Base-by-base conservation (phyloP, 1,139 yeast genomes). In the Pichia sp. region DNA sequence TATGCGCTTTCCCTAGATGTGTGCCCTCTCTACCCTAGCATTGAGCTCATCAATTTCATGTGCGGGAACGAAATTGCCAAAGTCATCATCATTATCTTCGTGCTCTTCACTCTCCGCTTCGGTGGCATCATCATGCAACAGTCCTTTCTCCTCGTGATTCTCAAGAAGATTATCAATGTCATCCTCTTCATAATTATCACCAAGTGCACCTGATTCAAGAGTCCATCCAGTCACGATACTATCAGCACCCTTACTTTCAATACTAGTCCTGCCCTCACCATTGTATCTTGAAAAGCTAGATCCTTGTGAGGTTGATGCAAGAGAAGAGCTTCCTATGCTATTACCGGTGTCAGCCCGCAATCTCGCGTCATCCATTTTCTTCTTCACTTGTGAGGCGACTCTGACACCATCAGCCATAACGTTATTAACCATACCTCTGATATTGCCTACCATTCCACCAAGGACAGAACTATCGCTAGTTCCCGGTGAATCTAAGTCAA, bases 361-460 rank as follows among this genome's bases (percentile, higher is more conserved):
- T 14, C 57, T 44, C n/a, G 71, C 71, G 22, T 77, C 79, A 55
- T 87, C 96, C 72, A 85, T 86, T 45, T 95, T 76, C 48, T 81
- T 77, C 47, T 91, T 77, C 2, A 88, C 94, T 53, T 84, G 88
- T 37, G 73, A 77, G 1, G 97, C 96, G 13, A 88, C 94, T 39
- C 88, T 75, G 55, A 85, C 69, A 5, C 96, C 96, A 58, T 91
- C 97, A 1, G 94, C 94, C 46, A 91, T 69, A 41, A 91, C 69
- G 9, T 94, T 93, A 58, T 86, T 95, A 63, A 91, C 84, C 74
- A 91, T 82, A 39, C 84, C 91, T 41, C 96, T 69, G 42, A 91
- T 62, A 32, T 84, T 83, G 34, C 81, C 69, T 35, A 73, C 72
- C 47, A 53, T 41, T 5, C 38, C 40, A 6, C 45, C 41, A 23